Evolutionary conservation across 345 rosid genomes (phyloP).

Genomic region (Citrus maxima): DNA sequence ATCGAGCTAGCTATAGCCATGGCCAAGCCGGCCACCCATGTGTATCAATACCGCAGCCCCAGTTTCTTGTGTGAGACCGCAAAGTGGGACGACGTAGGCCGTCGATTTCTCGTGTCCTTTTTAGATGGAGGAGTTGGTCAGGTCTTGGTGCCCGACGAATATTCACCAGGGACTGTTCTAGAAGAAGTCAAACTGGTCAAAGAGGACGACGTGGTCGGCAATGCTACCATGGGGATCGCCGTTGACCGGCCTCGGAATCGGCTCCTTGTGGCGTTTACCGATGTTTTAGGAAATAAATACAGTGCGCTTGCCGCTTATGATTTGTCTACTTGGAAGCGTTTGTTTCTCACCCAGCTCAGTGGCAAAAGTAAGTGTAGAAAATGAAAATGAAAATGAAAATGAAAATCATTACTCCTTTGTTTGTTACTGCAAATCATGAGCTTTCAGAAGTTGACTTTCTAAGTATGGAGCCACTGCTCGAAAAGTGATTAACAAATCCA

Average conservation of each 20-base stretch:
- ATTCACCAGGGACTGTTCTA: conserved; percentile 24
- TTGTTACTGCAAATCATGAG: too few relatives aligned
- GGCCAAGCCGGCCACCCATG: conserved; percentile 49
- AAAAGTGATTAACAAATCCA: too few relatives aligned
- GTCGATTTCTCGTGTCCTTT: conserved; percentile 77
- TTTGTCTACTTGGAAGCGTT: conserved; percentile 72
- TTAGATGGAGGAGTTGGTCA: conserved; percentile 76
- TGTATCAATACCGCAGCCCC: conserved; percentile 65
- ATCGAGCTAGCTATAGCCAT: conserved; percentile 36
- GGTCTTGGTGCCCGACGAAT: conserved; percentile 44
- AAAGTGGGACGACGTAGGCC: conserved; percentile 75
- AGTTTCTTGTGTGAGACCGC: conserved; percentile 81
- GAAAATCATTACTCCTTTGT: too few relatives aligned
- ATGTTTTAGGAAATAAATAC: conserved; percentile 52
- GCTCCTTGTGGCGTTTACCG: conserved; percentile 64
- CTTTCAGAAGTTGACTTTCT: too few relatives aligned
- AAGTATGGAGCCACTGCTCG: too few relatives aligned
- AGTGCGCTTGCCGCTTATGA: conserved; percentile 82
- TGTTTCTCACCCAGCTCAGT: conserved; percentile 63
- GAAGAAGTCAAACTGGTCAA: conserved; percentile 56
- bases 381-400: too few relatives aligned
- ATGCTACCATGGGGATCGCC: conserved; percentile 61
- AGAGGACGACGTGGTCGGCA: conserved; percentile 67
- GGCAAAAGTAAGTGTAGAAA: conserved; percentile 42
- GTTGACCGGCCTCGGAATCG: conserved; percentile 71